Evolutionary conservation across 1,284 basidiomycete species (phyloP), one percentile per base, ranked within the genome.

Genomic region (Ustilago hordei): DNA sequence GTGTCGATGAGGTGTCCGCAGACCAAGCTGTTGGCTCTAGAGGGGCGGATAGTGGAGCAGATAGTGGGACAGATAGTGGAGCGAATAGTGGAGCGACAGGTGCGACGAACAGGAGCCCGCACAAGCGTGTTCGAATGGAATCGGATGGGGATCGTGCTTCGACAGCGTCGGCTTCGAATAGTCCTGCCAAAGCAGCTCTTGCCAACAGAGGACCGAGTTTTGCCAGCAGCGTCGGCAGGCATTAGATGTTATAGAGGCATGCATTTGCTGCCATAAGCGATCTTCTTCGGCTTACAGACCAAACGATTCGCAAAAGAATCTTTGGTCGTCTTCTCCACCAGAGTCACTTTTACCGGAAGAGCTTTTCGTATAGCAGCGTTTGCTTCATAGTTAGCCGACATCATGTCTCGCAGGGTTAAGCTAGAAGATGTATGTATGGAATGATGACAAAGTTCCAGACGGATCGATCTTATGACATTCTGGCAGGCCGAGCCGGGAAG

Each of bases 41-140:
- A 12, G 48, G 36, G 8, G 39, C 53, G 11, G 55, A 56, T 2
- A 23, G 13, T n/a, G 31, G 28, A 1, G 45, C 52, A 7, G 15
- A 28, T 2, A n/a, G 13, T n/a, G 31, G 28, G 0, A 39, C 52
- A 7, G 15, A 28, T 41, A 57, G 55, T 8, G 48, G 36, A 12
- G 39, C 53, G 11, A 50, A 56, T 2, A 23, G 13, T n/a, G 31
- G 28, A 1, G 45, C 52, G 2, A 17, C 35, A 19, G 34, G 17
- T 7, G 13, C 47, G 17, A 23, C 59, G 36, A n/a, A 13, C n/a
- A 39, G 50, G 13, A 70, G 67, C 39, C 75, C 75, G 9, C 53
- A 69, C 48, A 78, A 78, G 35, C 66, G 75, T 9, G 75, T 78
- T 11, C 55, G 75, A 4, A 62, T 78, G 60, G 75, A 78, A 17